phyloP scores from a whole-genome alignment of 441 rosid genomes.

The Populus hybrid region DNA sequence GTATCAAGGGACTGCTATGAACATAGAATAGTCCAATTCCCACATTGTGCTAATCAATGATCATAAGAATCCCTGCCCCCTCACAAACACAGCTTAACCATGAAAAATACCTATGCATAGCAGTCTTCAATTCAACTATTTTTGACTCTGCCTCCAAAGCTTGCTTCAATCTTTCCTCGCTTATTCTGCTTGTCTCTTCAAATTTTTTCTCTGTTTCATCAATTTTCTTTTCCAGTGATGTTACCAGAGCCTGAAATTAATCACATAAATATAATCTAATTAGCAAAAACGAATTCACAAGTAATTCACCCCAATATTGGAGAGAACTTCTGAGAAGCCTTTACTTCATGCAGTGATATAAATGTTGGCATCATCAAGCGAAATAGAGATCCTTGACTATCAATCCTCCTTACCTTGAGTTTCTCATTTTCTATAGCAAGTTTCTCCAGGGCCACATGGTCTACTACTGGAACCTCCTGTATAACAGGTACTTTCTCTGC shows the following conservation, averaged over 20 bases:
- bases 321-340: conserved; percentile 13
- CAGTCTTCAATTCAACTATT: conserved; percentile 78
- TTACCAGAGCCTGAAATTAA: conserved; percentile 64
- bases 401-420: conserved; percentile 64
- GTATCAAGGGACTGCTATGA: background rate
- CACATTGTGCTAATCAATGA: background rate
- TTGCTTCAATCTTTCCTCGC: conserved; percentile 94
- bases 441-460: conserved; percentile 57
- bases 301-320: conserved; percentile 2
- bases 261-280: background rate
- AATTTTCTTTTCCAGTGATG: conserved; percentile 75
- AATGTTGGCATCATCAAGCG: background rate
- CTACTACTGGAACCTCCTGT: conserved; percentile 85
- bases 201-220: conserved; percentile 28
- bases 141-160: conserved; percentile 89
- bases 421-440: conserved; percentile 83
- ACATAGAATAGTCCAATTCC: background rate
- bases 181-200: conserved; percentile 72
- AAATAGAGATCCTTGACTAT: background rate
- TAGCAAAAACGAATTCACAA: background rate
- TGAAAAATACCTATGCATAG: conserved; percentile 69
- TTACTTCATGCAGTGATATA: background rate
- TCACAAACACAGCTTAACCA: conserved; percentile 1
- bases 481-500: conserved; percentile 67
- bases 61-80: background rate